These are phyloP conservation scores for Saccharomyces hybrid DNA, from an alignment of 1,139 yeast species.

Conservation along the genomic window DNA sequence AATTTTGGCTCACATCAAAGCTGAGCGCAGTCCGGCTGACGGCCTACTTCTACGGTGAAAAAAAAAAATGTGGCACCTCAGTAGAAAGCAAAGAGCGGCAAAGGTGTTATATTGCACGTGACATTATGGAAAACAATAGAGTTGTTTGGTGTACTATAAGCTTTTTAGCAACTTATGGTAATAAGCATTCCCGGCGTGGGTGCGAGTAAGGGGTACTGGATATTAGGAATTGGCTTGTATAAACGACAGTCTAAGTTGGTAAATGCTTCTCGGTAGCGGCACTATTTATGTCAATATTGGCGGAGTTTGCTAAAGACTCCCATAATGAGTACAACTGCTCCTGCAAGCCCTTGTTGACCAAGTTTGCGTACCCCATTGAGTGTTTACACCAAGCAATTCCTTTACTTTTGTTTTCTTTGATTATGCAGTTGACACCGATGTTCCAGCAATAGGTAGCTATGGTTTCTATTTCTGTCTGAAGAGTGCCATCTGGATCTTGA, in stretches of 20 bases:
- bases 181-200: conserved; percentile 12
- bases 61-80: not conserved
- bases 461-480: conserved; percentile 15
- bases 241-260: not conserved
- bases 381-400: conserved; percentile 18
- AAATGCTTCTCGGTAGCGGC: not conserved
- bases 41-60: not conserved
- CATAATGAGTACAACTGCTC: conserved; percentile 17
- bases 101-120: not conserved
- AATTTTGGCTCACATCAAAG: not conserved
- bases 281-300: conserved; percentile 43
- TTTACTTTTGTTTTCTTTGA: conserved; percentile 9
- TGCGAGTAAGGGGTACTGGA: not conserved
- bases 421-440: conserved; percentile 19
- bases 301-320: conserved; percentile 33
- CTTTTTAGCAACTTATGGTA: conserved; percentile 27
- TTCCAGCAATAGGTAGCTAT: conserved; percentile 24
- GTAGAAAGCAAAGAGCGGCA: not conserved
- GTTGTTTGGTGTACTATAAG: conserved; percentile 51
- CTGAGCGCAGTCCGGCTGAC: conserved; percentile 1
- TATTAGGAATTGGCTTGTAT: not conserved
- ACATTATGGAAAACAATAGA: not conserved
- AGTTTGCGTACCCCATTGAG: conserved; percentile 16
- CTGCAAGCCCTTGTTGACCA: conserved; percentile 12
- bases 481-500: not conserved